A percentile compares a stretch with the other conserved stretches of the same genome.
Conservation (phyloP, 1,139 yeast genomes). For the Yamadazyma epiphylla region DNA sequence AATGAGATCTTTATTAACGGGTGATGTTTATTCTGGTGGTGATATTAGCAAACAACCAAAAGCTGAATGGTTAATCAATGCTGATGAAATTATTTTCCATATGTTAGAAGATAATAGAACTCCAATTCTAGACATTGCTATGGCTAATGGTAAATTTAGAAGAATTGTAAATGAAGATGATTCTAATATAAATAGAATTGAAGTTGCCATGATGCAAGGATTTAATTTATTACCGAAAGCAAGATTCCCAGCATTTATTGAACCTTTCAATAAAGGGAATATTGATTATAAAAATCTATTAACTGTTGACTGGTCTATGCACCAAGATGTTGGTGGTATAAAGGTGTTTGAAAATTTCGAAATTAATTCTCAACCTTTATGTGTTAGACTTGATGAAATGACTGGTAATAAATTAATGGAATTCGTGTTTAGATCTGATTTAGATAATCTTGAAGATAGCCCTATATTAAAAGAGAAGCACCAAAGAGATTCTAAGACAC, state of each 20-base stretch:
- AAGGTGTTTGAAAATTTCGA: conserved; percentile 53
- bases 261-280: conserved; percentile 20
- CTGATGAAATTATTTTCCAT: conserved; percentile 45
- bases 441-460: conserved; percentile 24
- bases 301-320: conserved; percentile 59
- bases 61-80: conserved; percentile 58
- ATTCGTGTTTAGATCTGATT: conserved; percentile 50
- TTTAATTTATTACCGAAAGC: conserved; percentile 33
- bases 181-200: conserved; percentile 35
- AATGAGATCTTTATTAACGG: conserved; percentile 39
- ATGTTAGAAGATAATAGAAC: conserved; percentile 41
- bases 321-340: conserved; percentile 66
- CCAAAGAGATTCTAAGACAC: conserved; percentile 1
- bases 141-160: conserved; percentile 37
- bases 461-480: conserved; percentile 20
- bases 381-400: conserved; percentile 54
- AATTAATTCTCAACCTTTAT: conserved; percentile 51
- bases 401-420: conserved; percentile 55
- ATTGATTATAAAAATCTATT: conserved; percentile 25
- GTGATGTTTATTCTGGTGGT: conserved; percentile 22
- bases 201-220: conserved; percentile 45
- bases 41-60: conserved; percentile 14
- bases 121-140: conserved; percentile 39
- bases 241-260: conserved; percentile 32
- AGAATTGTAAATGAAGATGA: conserved; percentile 49